Base-by-base conservation (phyloP, 2,329 filamentous ascomycete genomes). In the Neurospora sp. region DNA sequence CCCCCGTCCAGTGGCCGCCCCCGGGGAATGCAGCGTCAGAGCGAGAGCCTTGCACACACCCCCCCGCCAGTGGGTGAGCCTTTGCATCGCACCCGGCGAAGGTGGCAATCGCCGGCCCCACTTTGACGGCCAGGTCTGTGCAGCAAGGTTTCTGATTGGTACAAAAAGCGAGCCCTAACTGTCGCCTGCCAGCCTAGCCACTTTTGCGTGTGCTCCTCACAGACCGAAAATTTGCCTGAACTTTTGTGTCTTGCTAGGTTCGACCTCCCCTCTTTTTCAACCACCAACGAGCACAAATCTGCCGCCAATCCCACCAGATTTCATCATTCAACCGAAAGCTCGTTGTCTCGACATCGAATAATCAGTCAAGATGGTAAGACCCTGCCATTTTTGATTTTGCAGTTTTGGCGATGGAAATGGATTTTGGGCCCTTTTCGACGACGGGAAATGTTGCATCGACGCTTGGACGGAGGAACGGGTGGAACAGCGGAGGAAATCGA, bases 311-410 rank as follows among this genome's bases (percentile, higher is more conserved):
- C 74, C 81, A 78, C 79, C 83, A 85, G 83, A 85, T 85, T 85
- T 84, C 80, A 81, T 82, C 82, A 83, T 82, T 77, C 79, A 81
- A 80, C 78, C 77, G 79, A 75, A 78, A 77, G 79, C 82, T 85
- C 84, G 82, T 83, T 81, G 78, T 72, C 70, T 70, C 69, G 77
- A 77, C 77, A 79, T 77, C 74, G 75, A 77, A 74, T 79, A 84
- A 84, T 85, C 82, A 86, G 84, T 84, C 88, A 90, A 89, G 81
- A 91, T 91, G 88, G 88, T 91, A 87, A 88, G 88, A 79, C 43
- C 68, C 70, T 71, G 67, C 72, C 70, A 62, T 72, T 71, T 71
- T 68, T 71, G 69, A 73, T 69, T 72, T 70, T 70, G 65, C 70
- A 68, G 69, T 68, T 37, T 66, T 68, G 62, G 66, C 66, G 38